These are phyloP conservation scores for Micractinium sp. DNA, from an alignment of 139 green algal genomes.

Conservation along the genomic window DNA sequence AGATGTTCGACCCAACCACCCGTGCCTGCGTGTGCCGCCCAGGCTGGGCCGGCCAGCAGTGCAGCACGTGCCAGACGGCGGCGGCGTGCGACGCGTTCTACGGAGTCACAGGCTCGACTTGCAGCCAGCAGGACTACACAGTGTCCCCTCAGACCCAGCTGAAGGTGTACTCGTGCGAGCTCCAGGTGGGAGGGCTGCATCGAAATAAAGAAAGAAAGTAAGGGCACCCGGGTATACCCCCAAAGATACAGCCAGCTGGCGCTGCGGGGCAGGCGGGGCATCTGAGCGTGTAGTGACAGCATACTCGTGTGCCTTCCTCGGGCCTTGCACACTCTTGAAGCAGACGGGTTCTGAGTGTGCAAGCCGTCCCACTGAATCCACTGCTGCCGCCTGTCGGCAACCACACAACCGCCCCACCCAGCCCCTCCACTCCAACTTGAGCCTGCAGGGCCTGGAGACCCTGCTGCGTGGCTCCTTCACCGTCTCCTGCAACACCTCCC, in stretches of 20 bases:
- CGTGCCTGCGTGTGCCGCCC: slow-evolving; percentile 28
- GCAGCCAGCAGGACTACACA: slow-evolving; percentile 20
- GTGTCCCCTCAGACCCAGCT: slow-evolving; percentile 40
- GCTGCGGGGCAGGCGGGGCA: too few species aligned
- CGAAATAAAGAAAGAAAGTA: too few species aligned
- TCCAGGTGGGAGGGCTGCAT: background rate
- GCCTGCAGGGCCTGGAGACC: slow-evolving; percentile 9
- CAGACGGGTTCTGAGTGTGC: too few species aligned
- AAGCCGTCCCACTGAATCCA: too few species aligned
- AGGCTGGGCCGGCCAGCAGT: slow-evolving; percentile 47
- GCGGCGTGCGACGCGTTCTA: slow-evolving; percentile 41
- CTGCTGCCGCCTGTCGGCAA: background rate
- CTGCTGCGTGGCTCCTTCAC: slow-evolving; percentile 23
- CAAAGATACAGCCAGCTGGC: background rate
- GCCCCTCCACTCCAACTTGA: background rate
- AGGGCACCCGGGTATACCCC: too few species aligned
- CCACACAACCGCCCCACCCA: background rate
- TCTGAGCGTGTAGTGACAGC: background rate
- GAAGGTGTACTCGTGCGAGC: slow-evolving; percentile 52
- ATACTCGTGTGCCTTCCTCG: background rate
- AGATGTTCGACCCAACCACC: slow-evolving; percentile 18
- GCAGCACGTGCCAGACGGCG: slow-evolving; percentile 45
- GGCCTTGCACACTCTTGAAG: too few species aligned
- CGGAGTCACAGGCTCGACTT: slow-evolving; percentile 32
- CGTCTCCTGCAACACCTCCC: slow-evolving; percentile 60